phyloP scores from a whole-genome alignment of 2,329 filamentous ascomycete genomes.

The Neofusicoccum laricinum region DNA sequence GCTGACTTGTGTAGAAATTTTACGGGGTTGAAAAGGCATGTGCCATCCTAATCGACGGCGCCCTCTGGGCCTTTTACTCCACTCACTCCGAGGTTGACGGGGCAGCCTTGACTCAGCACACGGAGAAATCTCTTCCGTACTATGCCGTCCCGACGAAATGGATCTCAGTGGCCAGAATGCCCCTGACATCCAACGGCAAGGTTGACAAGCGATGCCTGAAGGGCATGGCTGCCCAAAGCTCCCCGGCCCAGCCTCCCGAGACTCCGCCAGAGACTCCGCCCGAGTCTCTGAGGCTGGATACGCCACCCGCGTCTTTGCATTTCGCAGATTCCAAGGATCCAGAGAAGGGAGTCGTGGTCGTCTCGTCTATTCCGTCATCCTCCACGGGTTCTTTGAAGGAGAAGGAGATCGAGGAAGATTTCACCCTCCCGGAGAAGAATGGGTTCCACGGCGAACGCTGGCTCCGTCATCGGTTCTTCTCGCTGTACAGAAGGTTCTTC shows the following conservation, averaged over 20 bases:
- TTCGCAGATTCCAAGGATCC: not conserved
- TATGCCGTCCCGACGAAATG: conserved; percentile 53
- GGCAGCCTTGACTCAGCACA: conserved; percentile 38
- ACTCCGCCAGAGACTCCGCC: not conserved
- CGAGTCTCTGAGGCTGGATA: not conserved
- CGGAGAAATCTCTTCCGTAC: conserved; percentile 50
- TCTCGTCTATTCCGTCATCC: conserved; percentile 20
- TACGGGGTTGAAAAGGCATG: conserved; percentile 49
- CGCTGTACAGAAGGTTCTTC: conserved; percentile 11
- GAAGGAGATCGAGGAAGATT: conserved; percentile 20
- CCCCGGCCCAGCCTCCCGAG: not conserved
- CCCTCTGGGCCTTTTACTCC: conserved; percentile 53
- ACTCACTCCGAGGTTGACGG: conserved; percentile 31
- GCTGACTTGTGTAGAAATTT: conserved; percentile 43
- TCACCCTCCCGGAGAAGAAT: conserved; percentile 18
- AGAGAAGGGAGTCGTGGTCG: conserved; percentile 11
- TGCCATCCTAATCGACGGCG: conserved; percentile 46
- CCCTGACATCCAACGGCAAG: conserved; percentile 56
- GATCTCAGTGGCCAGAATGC: conserved; percentile 44
- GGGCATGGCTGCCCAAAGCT: conserved; percentile 23
- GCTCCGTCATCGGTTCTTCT: conserved; percentile 8
- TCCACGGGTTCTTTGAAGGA: conserved; percentile 19
- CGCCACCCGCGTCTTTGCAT: not conserved
- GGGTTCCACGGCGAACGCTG: conserved; percentile 19
- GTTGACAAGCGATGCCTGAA: conserved; percentile 51